Evolutionary conservation across 352 stramenopile genomes (phyloP).

Genomic region (Nothophytophthora sp.): DNA sequence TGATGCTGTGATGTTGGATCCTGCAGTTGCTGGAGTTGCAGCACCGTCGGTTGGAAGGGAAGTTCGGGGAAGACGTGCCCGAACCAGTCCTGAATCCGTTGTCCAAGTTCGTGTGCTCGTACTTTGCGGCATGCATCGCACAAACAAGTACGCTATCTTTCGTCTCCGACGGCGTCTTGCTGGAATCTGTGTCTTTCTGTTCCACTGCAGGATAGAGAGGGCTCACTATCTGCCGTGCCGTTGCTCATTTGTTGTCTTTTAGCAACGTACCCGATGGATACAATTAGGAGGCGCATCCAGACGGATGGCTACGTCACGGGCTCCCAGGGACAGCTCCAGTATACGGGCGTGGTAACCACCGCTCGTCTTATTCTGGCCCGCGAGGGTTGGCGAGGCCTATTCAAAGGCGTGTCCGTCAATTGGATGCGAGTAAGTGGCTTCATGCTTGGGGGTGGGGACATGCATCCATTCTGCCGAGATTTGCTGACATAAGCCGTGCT

Average conservation of each 20-base stretch:
- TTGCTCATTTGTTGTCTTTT: slow-evolving; percentile 3
- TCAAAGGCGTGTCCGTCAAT: slow-evolving; percentile 87
- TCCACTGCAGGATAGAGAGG: background rate
- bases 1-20: no score
- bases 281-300: slow-evolving; percentile 81
- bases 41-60: slow-evolving; percentile 30
- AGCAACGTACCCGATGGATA: slow-evolving; percentile 88
- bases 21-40: slow-evolving; percentile 52
- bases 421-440: slow-evolving; percentile 77
- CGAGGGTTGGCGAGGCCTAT: slow-evolving; percentile 83
- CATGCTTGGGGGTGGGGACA: background rate
- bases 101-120: slow-evolving; percentile 85
- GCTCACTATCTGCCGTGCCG: background rate
- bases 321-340: slow-evolving; percentile 42
- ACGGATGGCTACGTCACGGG: slow-evolving; percentile 79
- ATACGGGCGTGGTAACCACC: slow-evolving; percentile 69
- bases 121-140: slow-evolving; percentile 82
- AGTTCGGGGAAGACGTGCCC: slow-evolving; percentile 21
- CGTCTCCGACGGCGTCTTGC: no score
- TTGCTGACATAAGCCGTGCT: background rate
- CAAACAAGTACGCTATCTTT: slow-evolving; percentile 61
- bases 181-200: background rate
- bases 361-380: slow-evolving; percentile 68
- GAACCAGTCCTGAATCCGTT: slow-evolving; percentile 54
- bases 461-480: background rate